Base-by-base conservation (phyloP, 305 asterid species). In the Coffea humblotiana region DNA sequence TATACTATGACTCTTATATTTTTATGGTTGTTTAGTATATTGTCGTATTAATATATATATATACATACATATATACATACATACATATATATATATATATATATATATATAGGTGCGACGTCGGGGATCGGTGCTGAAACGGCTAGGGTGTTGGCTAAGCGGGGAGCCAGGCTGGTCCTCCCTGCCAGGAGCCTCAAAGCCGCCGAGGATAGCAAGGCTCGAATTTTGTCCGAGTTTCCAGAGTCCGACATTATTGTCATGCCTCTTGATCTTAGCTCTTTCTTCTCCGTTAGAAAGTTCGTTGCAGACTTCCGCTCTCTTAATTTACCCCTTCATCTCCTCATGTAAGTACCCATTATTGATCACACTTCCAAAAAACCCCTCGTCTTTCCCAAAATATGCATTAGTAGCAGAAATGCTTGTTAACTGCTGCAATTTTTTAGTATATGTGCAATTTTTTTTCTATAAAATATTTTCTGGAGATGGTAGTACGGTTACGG, bases 51-150 rank as follows among this genome's bases (percentile, higher is more conserved):
- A 40, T 40, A 40, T 5, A 40, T 32, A 32, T 29, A 29, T 29
- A 29, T 29, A 29, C 1, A 29, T 29, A 29, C 1, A 32, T 32
- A 11, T 21, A 49, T 4, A 89, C n/a, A n/a, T n/a, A n/a, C n/a
- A n/a, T n/a, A n/a, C n/a, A n/a, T n/a, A 40, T 40, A 40, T 5
- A 40, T 32, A 32, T 29, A 29, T 29, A 29, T 29, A 29, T 29
- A 29, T 29, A 29, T 32, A 32, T 32, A 11, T 21, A 49, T 4
- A 89, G 99, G 99, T 19, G 99, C 98, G 72, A 96, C 99, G 86
- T 94, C 99, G 3, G 99, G 99, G 47, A 96, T 94, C 66, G 98
- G 99, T 54, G 95, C 92, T 3, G 99, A 96, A 87, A 94, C 98
- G 84, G 99, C 99, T 12, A 72, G 97, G 77, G 95, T 90, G 64